Evolutionary conservation across 768 basidiomycete species (phyloP).

Genomic region (Guyanaporus albipodus): DNA sequence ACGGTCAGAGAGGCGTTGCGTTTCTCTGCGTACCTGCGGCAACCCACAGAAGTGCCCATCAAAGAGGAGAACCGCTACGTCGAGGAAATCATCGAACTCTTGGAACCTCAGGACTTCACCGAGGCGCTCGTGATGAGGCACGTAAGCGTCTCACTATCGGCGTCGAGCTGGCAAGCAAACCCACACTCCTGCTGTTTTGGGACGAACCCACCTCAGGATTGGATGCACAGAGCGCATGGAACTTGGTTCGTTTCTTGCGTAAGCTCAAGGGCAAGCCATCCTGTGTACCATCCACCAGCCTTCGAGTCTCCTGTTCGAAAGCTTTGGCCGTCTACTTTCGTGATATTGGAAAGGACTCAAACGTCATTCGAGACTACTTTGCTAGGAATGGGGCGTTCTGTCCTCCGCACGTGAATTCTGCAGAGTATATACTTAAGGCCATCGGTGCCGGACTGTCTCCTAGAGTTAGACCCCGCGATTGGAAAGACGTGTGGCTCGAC

Average conservation of each 20-base stretch:
- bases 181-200: constrained; percentile 21
- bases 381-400: constrained; percentile 65
- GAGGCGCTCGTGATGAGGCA: constrained; percentile 80
- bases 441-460: constrained; percentile 80
- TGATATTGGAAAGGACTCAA: constrained; percentile 74
- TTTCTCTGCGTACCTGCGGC: constrained; percentile 82
- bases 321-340: constrained; percentile 94
- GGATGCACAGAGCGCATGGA: constrained; percentile 72
- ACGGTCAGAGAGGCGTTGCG: constrained; percentile 83
- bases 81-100: constrained; percentile 77
- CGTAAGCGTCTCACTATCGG: constrained; percentile 89
- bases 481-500: constrained; percentile 81
- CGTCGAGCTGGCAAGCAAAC: constrained; percentile 83
- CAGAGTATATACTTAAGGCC: constrained; percentile 78
- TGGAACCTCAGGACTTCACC: constrained; percentile 79
- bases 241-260: constrained; percentile 73
- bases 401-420: constrained; percentile 74
- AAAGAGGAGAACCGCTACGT: constrained; percentile 78
- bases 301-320: constrained; percentile 80
- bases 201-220: constrained; percentile 54
- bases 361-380: constrained; percentile 71
- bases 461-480: constrained; percentile 73
- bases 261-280: constrained; percentile 88
- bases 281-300: constrained; percentile 91
- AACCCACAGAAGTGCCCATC: constrained; percentile 60